These are phyloP conservation scores for Gossypioides kirkii DNA, from an alignment of 345 rosid species.

Conservation along the genomic window DNA sequence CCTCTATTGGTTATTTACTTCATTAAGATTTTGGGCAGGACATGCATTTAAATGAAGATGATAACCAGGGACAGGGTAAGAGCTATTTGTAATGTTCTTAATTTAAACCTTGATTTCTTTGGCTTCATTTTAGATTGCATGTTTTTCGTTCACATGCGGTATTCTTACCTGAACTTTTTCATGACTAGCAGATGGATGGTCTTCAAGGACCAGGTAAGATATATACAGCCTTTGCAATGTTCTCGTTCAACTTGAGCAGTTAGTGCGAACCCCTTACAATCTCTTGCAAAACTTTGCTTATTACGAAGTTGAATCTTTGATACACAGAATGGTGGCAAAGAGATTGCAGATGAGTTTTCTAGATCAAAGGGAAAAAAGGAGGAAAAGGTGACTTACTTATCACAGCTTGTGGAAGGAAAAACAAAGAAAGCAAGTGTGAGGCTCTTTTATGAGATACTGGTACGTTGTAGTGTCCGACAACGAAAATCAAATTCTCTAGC, in stretches of 20 bases:
- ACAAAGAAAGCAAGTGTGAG: conserved; percentile 55
- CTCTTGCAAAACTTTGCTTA: not conserved
- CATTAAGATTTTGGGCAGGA: conserved; percentile 30
- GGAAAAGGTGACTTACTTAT: conserved; percentile 49
- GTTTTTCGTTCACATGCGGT: not conserved
- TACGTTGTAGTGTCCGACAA: conserved; percentile 16
- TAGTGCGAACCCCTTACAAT: not conserved
- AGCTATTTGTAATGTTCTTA: conserved; percentile 9
- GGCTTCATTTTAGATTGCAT: no score
- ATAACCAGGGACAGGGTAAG: conserved; percentile 34
- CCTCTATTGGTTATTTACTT: not conserved
- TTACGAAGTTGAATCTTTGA: conserved; percentile 17
- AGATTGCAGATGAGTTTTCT: conserved; percentile 41
- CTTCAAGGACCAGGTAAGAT: conserved; percentile 50
- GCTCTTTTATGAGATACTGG: conserved; percentile 88
- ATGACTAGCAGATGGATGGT: conserved; percentile 55
- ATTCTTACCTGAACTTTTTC: conserved; percentile 16
- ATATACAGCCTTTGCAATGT: not conserved
- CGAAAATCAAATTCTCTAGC: not conserved
- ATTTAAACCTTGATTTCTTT: not conserved
- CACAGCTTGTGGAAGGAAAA: conserved; percentile 44
- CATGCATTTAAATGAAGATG: conserved; percentile 22
- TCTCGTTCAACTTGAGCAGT: conserved; percentile 1
- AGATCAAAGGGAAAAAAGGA: conserved; percentile 32
- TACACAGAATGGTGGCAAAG: conserved; percentile 47